Percentiles rank a stretch among this genome's conserved stretches.
phyloP scores from a whole-genome alignment of 345 rosid genomes.

The Ceriops zippeliana region DNA sequence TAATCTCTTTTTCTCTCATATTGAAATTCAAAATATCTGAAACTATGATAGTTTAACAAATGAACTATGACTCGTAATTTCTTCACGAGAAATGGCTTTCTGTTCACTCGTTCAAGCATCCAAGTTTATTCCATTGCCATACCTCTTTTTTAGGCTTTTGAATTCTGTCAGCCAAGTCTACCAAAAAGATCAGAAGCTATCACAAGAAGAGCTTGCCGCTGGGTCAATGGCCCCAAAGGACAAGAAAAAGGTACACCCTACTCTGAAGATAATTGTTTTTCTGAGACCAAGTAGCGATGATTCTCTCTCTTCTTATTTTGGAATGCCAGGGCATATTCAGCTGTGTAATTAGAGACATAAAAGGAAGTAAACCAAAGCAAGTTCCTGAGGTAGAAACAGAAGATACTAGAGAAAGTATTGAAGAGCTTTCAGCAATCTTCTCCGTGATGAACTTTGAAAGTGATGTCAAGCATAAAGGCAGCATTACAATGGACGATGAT shows the following conservation, averaged over 20 bases:
- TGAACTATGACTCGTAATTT: not conserved
- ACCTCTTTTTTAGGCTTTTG: conserved; percentile 43
- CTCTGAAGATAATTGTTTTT: conserved; percentile 1
- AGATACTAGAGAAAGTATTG: conserved; percentile 59
- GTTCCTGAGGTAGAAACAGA: conserved; percentile 52
- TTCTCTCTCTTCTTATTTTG: conserved; percentile 11
- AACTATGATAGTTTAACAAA: not conserved
- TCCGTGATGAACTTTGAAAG: conserved; percentile 53
- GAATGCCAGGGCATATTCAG: conserved; percentile 66
- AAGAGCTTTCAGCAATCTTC: conserved; percentile 54
- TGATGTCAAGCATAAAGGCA: conserved; percentile 29
- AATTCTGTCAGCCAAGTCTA: conserved; percentile 54
- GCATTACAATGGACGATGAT: conserved; percentile 32
- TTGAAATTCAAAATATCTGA: not conserved
- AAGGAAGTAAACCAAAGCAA: conserved; percentile 54
- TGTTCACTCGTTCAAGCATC: not conserved
- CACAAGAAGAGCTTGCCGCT: conserved; percentile 36
- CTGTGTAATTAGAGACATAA: conserved; percentile 64
- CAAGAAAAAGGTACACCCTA: conserved; percentile 60
- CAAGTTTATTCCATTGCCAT: not conserved
- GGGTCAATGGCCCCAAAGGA: conserved; percentile 45
- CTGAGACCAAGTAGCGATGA: not conserved
- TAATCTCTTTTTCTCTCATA: not conserved
- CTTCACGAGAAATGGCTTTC: not conserved
- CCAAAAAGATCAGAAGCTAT: conserved; percentile 36